phyloP scores from a whole-genome alignment of 2,329 filamentous ascomycete genomes.

The Aureobasidium sp. region DNA sequence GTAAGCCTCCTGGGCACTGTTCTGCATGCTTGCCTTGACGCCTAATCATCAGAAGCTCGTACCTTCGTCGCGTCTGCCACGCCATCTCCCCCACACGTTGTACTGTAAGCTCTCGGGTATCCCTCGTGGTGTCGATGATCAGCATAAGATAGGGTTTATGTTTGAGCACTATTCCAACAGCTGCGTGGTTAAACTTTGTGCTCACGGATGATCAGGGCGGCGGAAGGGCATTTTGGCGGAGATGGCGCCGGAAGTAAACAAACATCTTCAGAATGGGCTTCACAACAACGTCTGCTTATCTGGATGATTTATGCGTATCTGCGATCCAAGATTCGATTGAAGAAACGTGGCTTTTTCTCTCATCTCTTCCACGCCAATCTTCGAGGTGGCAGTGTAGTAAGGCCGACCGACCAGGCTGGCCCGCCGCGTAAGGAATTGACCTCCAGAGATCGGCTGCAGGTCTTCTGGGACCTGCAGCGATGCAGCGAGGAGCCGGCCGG shows the following conservation, averaged over 20 bases:
- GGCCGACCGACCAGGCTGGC: neutral
- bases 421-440: neutral
- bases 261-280: neutral
- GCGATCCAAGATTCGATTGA: neutral
- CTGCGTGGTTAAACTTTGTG: neutral
- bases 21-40: conserved; percentile 8
- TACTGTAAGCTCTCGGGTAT: neutral
- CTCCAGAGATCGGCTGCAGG: conserved; percentile 9
- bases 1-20: neutral
- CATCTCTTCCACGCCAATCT: neutral
- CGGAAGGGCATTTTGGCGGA: neutral
- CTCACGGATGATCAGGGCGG: neutral
- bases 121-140: neutral
- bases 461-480: conserved; percentile 4
- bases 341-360: neutral
- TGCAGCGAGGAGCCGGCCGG: conserved; percentile 5
- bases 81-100: conserved; percentile 2
- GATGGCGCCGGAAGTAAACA: neutral
- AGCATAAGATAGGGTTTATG: conserved; percentile 15
- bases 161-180: neutral
- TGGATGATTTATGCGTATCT: neutral
- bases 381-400: neutral
- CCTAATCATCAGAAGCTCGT: neutral
- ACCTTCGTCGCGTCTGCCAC: neutral
- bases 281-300: neutral